Conservation (phyloP, 805 yeast species). For the Barnettozyma siamensis region DNA sequence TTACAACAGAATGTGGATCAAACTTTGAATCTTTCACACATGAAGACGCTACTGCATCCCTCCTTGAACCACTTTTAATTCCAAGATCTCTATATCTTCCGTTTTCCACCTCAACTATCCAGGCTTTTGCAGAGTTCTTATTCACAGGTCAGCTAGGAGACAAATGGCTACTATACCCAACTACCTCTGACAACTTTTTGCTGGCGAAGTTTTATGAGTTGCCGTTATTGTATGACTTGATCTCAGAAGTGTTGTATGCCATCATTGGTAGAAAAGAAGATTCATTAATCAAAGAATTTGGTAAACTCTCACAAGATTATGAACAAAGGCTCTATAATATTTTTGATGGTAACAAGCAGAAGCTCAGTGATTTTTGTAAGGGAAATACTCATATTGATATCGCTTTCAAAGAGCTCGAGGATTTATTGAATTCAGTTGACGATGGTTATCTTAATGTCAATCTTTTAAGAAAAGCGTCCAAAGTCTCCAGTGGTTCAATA, state of each 20-base stretch:
- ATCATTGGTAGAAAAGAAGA: slow-evolving; percentile 65
- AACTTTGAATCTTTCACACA: slow-evolving; percentile 12
- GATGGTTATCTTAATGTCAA: slow-evolving; percentile 59
- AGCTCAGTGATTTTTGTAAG: slow-evolving; percentile 19
- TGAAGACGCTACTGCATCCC: slow-evolving; percentile 16
- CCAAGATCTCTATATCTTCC: slow-evolving; percentile 71
- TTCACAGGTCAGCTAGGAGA: slow-evolving; percentile 78
- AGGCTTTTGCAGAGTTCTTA: slow-evolving; percentile 65
- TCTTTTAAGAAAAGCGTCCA: slow-evolving; percentile 43
- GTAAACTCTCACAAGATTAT: slow-evolving; percentile 23
- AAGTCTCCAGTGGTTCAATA: slow-evolving; percentile 16
- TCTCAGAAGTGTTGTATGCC: slow-evolving; percentile 63
- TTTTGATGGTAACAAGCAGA: slow-evolving; percentile 22
- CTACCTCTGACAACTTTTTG: slow-evolving; percentile 56
- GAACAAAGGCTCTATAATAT: slow-evolving; percentile 18
- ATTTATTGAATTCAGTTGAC: slow-evolving; percentile 53
- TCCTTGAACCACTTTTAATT: slow-evolving; percentile 54
- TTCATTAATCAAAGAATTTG: slow-evolving; percentile 28
- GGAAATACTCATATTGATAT: slow-evolving; percentile 26
- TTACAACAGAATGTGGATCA: slow-evolving; percentile 11
- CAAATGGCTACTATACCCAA: slow-evolving; percentile 67
- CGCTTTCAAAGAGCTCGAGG: slow-evolving; percentile 44
- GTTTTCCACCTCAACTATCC: slow-evolving; percentile 52
- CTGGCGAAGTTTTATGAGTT: slow-evolving; percentile 62
- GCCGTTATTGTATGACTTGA: slow-evolving; percentile 64